Evolutionary conservation across 2,329 filamentous ascomycete species (phyloP).

Genomic region (Chrysoporthe deuterocubensis): DNA sequence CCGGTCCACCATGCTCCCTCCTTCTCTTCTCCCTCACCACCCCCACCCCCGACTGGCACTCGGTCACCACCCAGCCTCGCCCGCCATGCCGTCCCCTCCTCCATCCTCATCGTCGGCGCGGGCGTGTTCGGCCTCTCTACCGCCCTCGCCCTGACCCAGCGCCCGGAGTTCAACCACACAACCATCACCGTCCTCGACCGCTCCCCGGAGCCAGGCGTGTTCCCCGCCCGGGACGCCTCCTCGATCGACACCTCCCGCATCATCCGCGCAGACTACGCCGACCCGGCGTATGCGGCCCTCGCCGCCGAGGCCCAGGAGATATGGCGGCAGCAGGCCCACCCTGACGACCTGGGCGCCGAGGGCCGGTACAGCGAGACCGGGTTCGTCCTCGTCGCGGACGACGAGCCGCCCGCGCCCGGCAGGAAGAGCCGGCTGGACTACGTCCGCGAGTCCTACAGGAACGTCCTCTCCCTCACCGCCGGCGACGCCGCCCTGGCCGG

Average conservation of each 20-base stretch:
- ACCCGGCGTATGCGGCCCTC: constrained; percentile 75
- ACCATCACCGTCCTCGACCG: constrained; percentile 65
- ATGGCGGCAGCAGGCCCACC: constrained; percentile 65
- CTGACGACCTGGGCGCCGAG: constrained; percentile 59
- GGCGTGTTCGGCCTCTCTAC: constrained; percentile 65
- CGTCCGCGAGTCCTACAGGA: constrained; percentile 62
- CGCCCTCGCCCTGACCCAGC: constrained; percentile 70
- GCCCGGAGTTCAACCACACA: constrained; percentile 57
- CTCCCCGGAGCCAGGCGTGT: constrained; percentile 48
- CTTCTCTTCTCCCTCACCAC: constrained; percentile 24
- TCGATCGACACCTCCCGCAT: constrained; percentile 68
- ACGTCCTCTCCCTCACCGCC: constrained; percentile 57
- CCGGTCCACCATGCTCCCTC: constrained; percentile 19
- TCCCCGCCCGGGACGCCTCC: constrained; percentile 63
- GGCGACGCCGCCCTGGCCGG: constrained; percentile 42
- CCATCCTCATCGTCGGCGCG: constrained; percentile 71
- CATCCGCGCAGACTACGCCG: constrained; percentile 77
- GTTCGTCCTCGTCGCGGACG: constrained; percentile 65
- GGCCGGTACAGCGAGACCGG: constrained; percentile 74
- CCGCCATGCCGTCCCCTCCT: constrained; percentile 40
- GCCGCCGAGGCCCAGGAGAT: constrained; percentile 70
- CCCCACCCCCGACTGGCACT: constrained; percentile 25
- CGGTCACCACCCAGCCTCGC: constrained; percentile 8
- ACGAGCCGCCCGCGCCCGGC: constrained; percentile 36
- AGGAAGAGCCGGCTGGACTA: constrained; percentile 60